Conservation (phyloP, 1,139 yeast genomes). For the Yueomyces sp. region DNA sequence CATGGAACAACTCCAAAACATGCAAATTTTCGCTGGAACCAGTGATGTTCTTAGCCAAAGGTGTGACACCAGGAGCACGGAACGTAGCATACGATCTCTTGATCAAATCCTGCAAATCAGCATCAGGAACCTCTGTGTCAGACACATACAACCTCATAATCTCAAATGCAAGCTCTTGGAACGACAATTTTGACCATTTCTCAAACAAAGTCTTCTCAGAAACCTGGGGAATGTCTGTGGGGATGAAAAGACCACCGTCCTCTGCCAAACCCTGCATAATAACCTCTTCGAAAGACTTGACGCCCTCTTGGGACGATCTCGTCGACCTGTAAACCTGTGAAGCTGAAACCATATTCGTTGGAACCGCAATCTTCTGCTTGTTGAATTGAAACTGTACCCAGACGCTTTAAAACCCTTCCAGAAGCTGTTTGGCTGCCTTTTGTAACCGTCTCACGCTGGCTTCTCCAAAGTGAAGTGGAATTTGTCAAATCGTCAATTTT, state of each 20-base stretch:
- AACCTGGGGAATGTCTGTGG: conserved; percentile 64
- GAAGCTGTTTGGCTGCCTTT: too few relatives aligned
- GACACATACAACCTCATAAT: conserved; percentile 72
- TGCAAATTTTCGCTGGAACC: conserved; percentile 48
- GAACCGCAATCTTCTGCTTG: background rate
- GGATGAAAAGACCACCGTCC: conserved; percentile 92
- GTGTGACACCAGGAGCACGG: conserved; percentile 78
- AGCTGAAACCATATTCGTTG: conserved; percentile 12
- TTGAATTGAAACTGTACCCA: too few relatives aligned
- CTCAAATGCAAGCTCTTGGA: conserved; percentile 77
- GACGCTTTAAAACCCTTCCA: too few relatives aligned
- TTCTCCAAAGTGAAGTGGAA: too few relatives aligned
- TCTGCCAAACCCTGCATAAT: conserved; percentile 89
- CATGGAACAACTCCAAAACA: conserved; percentile 87
- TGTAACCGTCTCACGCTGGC: too few relatives aligned
- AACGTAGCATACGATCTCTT: conserved; percentile 76
- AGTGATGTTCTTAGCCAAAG: conserved; percentile 48
- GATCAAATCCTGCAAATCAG: conserved; percentile 52
- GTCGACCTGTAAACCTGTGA: conserved; percentile 76
- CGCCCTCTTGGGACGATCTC: conserved; percentile 46
- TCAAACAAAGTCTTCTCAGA: conserved; percentile 42
- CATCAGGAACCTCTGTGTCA: conserved; percentile 54
- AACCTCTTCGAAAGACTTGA: conserved; percentile 76
- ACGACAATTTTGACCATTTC: conserved; percentile 62
- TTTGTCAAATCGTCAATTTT: too few relatives aligned